phyloP scores from a whole-genome alignment of 805 yeast genomes.

The Metschnikowia koreensis region DNA sequence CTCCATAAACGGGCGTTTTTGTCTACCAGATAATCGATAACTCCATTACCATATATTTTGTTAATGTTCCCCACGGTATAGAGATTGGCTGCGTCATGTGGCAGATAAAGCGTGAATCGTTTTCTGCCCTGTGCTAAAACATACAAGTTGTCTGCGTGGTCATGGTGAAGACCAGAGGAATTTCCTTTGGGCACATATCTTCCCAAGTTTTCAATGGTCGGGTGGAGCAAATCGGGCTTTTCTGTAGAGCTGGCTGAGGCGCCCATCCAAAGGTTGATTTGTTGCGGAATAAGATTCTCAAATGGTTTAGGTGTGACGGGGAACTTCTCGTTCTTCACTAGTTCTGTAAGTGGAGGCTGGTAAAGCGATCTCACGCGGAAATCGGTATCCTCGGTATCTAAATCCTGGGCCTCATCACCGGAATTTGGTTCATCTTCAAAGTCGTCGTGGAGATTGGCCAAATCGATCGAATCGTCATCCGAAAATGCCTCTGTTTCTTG shows the following conservation, averaged over 20 bases:
- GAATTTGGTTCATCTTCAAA: conserved; percentile 33
- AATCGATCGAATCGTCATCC: conserved; percentile 9
- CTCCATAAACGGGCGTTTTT: conserved; percentile 63
- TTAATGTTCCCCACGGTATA: conserved; percentile 64
- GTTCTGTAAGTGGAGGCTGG: conserved; percentile 60
- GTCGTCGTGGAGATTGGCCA: conserved; percentile 9
- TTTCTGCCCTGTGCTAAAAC: conserved; percentile 59
- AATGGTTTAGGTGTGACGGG: conserved; percentile 46
- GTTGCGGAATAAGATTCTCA: conserved; percentile 55
- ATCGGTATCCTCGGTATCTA: conserved; percentile 26
- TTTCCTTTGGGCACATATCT: conserved; percentile 56
- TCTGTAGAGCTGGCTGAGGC: conserved; percentile 21
- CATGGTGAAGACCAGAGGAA: conserved; percentile 77
- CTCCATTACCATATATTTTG: conserved; percentile 55
- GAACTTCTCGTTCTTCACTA: conserved; percentile 25
- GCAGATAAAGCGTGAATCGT: conserved; percentile 65
- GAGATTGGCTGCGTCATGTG: conserved; percentile 56
- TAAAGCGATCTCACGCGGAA: conserved; percentile 48
- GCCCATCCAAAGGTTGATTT: conserved; percentile 76
- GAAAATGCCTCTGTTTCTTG: background rate
- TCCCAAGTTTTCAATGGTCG: conserved; percentile 43
- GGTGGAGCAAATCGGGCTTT: conserved; percentile 13
- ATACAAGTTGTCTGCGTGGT: conserved; percentile 76
- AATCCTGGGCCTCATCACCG: conserved; percentile 29
- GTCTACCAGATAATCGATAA: conserved; percentile 59